Evolutionary conservation across 495 filamentous ascomycete genomes (phyloP), one percentile per base, ranked within the genome.

Genomic region (Aspergillus wentii): DNA sequence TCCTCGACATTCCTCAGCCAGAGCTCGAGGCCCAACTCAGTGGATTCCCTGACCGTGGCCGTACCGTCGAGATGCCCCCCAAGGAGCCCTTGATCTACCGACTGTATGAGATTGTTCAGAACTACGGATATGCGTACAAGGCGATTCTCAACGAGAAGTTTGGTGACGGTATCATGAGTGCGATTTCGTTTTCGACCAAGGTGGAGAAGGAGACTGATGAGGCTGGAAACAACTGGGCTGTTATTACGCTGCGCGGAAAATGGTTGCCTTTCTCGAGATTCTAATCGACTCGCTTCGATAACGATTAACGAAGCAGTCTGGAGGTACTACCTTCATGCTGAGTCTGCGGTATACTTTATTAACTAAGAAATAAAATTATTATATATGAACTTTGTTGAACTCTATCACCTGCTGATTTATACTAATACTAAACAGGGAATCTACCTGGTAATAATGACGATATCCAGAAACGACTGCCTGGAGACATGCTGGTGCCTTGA

Each of bases 111-210:
- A 87, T 97, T 59, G 84, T 98, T 52, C 90, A 96, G 76, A 98
- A 94, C 57, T 98, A 97, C 56, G 92, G 92, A 5, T 92, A 94
- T 61, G 86, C 92, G 16, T 96, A 92, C 63, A 97, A 97, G 75
- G 91, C 88, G 5, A 73, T 98, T 7, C 59, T 98, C 60, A 98
- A 98, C 56, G 92, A 98, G 77, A 98, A 95, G 71, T 96, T 98
- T 66, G 92, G 92, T 0, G 92, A 98, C 63, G 92, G 92, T 0
- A 98, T 98, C 52, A 96, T 98, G 92, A 94, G 88, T 54, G 92
- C 91, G 0, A 95, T 98, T 57, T 77, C 82, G 5, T 98, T 98
- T 56, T 82, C 79, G 26, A 94, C 89, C 1, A 90, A 88, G 62
- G 86, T 98, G 10, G 88, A 96, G 67, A 96, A 95, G 75, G 92